Conservation (phyloP, 768 basidiomycete species). For the Russula compacta region DNA sequence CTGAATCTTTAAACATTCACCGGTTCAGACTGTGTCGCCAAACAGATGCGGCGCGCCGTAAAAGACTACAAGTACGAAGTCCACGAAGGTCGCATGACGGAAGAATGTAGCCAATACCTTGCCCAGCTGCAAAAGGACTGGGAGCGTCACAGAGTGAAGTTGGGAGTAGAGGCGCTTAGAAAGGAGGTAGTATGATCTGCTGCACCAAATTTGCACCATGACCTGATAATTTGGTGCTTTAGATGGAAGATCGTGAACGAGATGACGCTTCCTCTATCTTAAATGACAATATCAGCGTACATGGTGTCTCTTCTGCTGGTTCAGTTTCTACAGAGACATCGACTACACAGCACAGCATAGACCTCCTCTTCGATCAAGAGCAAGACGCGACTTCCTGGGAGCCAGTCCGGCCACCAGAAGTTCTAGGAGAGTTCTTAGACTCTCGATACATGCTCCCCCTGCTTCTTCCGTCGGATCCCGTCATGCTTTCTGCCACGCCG, state of each 20-base stretch:
- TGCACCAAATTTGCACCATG: not conserved
- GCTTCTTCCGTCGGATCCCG: slow-evolving; percentile 72
- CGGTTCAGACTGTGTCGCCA: not conserved
- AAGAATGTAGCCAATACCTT: slow-evolving; percentile 92
- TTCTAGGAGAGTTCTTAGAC: slow-evolving; percentile 85
- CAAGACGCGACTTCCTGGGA: slow-evolving; percentile 65
- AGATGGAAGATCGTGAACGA: slow-evolving; percentile 64
- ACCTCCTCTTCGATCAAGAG: slow-evolving; percentile 67
- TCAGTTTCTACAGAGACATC: slow-evolving; percentile 28
- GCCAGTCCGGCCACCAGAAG: slow-evolving; percentile 67
- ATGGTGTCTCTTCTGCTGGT: slow-evolving; percentile 21
- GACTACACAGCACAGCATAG: slow-evolving; percentile 49
- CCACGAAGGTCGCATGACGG: slow-evolving; percentile 84
- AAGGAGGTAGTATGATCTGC: slow-evolving; percentile 50
- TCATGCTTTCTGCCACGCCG: slow-evolving; percentile 63
- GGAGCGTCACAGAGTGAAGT: slow-evolving; percentile 84
- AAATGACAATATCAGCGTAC: slow-evolving; percentile 25
- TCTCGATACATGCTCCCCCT: slow-evolving; percentile 90
- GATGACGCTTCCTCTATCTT: slow-evolving; percentile 42
- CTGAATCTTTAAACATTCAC: not conserved
- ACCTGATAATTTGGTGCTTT: slow-evolving; percentile 2
- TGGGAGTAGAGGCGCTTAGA: slow-evolving; percentile 76
- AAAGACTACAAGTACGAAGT: slow-evolving; percentile 93
- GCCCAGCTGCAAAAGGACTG: slow-evolving; percentile 95
- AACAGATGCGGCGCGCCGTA: slow-evolving; percentile 84